Base-by-base conservation (phyloP, 2,329 filamentous ascomycete species). In the Monosporascus sp. region DNA sequence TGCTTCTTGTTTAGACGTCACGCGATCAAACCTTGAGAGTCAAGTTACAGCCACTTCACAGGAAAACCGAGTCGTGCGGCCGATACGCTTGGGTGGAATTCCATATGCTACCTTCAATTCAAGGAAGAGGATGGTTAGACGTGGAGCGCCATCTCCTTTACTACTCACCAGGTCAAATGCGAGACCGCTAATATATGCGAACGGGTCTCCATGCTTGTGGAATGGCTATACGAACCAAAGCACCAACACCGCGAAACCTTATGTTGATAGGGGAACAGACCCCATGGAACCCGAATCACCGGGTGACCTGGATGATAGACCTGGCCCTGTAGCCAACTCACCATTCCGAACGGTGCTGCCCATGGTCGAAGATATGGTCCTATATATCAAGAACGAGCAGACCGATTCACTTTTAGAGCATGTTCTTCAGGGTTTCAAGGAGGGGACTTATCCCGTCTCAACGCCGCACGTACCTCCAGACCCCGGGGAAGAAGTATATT, bases 331-430 rank as follows among this genome's bases (percentile, higher is more conserved):
- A 16, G 41, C 55, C 7, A 52, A 65, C 8, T 54, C 62, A 17
- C 51, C 63, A 0, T 74, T 74, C 40, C 68, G 73, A 37, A 70
- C 78, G 1, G 72, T 82, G 0, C 69, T 86, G 22, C 75, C 78
- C 0, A 66, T 82, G 43, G 60, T 72, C 0, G 84, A 86, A 60
- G 79, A 86, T 55, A 62, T 85, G 1, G 72, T 85, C 2, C 70
- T 87, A 24, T 72, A 80, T 46, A 75, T 86, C 52, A 77, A 74
- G 16, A 72, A 75, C 8, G 74, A 74, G 2, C 64, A 67, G 1
- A 62, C 65, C 0, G 72, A 80, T 54, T 55, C 64, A 2, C 61
- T 77, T 0, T 65, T 85, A 1, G 74, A 78, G 22, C 71, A 71
- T 1, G 72, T 78, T 17, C 69, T 84, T 35, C 66, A 70, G 27